Evolutionary conservation across 2,329 filamentous ascomycete species (phyloP).

Genomic region (Grosmannia serpens): DNA sequence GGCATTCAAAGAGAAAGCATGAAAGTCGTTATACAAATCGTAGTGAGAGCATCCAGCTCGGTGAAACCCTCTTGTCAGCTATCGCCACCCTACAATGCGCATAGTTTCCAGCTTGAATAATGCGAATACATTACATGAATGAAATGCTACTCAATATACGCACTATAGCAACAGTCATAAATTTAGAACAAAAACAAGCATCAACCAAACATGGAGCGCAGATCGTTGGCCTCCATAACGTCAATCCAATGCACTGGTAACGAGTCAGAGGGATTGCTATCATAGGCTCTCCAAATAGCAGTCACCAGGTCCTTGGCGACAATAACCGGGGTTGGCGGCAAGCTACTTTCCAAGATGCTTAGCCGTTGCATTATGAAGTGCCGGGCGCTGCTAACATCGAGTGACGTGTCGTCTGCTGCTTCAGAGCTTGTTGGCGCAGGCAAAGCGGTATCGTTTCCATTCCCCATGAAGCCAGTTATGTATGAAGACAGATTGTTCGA

Average conservation of each 20-base stretch:
- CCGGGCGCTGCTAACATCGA: constrained; percentile 22
- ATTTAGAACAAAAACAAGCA: not conserved
- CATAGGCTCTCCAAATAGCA: constrained; percentile 27
- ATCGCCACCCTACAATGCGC: not conserved
- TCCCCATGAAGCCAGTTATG: constrained; percentile 1
- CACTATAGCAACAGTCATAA: not conserved
- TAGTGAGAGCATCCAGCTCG: not conserved
- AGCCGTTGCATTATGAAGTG: constrained; percentile 25
- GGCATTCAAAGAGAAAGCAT: not conserved
- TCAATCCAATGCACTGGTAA: constrained; percentile 26
- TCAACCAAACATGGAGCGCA: constrained; percentile 9
- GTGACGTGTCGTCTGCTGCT: not conserved
- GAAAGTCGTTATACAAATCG: not conserved
- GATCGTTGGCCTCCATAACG: constrained; percentile 19
- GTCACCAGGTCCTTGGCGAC: constrained; percentile 26
- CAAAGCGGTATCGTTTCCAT: not conserved
- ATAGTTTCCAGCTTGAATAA: too few relatives aligned
- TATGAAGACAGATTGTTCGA: constrained; percentile 3
- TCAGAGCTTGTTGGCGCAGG: not conserved
- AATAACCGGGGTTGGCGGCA: constrained; percentile 25
- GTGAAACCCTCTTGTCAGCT: not conserved
- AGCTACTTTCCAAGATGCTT: constrained; percentile 24
- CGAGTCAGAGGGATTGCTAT: constrained; percentile 17
- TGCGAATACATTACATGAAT: not conserved
- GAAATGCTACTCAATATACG: not conserved